These are phyloP conservation scores for Sporisorium sorghi DNA, from an alignment of 1,284 basidiomycete species.

Conservation along the genomic window DNA sequence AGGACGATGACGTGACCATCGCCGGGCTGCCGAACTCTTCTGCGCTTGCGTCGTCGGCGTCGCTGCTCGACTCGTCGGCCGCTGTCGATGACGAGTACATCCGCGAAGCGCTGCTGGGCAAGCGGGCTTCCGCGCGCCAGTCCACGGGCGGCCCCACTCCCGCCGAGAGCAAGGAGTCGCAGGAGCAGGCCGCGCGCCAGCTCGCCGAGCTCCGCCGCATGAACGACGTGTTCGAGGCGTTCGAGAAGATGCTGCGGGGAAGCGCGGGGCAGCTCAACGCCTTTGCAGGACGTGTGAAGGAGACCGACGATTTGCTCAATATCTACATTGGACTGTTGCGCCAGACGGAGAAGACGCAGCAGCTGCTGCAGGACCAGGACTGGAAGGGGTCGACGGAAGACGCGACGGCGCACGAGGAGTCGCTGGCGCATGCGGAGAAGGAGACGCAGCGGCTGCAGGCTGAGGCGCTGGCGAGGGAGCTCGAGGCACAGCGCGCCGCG, in stretches of 20 bases:
- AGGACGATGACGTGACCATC: conserved; percentile 41
- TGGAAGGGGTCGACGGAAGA: conserved; percentile 64
- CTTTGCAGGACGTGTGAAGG: conserved; percentile 52
- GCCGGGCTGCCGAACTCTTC: conserved; percentile 24
- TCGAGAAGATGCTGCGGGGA: conserved; percentile 57
- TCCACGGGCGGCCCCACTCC: conserved; percentile 37
- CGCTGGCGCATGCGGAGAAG: conserved; percentile 42
- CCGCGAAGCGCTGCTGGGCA: conserved; percentile 44
- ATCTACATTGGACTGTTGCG: conserved; percentile 61
- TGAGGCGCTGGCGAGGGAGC: conserved; percentile 38
- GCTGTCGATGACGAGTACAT: conserved; percentile 51
- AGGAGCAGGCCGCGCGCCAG: conserved; percentile 56
- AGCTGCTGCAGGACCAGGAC: conserved; percentile 53
- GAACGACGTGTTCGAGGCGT: conserved; percentile 64
- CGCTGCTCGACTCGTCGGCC: conserved; percentile 11
- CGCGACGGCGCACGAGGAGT: conserved; percentile 43
- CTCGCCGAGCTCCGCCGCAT: conserved; percentile 59
- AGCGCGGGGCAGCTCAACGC: conserved; percentile 62
- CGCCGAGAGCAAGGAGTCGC: conserved; percentile 40
- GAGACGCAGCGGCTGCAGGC: conserved; percentile 47
- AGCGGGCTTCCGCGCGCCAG: conserved; percentile 29
- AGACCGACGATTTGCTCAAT: conserved; percentile 63
- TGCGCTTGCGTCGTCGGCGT: conserved; percentile 15
- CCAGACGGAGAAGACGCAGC: conserved; percentile 60
- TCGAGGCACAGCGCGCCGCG: conserved; percentile 32